phyloP scores from a whole-genome alignment of 352 stramenopile genomes.

The Pythium periplocum region DNA sequence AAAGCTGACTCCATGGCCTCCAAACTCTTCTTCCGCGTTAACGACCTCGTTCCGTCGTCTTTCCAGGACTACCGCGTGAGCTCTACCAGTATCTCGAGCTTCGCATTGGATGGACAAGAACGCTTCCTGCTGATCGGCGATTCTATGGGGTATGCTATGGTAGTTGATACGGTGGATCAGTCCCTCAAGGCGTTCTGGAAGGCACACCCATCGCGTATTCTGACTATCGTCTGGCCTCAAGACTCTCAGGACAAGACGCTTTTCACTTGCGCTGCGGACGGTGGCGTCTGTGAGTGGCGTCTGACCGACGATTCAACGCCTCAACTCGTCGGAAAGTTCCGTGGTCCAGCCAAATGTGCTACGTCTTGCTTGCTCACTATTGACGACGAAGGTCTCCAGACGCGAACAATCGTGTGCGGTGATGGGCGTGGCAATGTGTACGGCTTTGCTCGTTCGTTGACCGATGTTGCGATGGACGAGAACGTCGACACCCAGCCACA shows the following conservation, averaged over 20 bases:
- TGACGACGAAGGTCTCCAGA: conserved; percentile 20
- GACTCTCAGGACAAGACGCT: conserved; percentile 24
- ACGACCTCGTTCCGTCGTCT: neutral
- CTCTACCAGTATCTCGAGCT: conserved; percentile 13
- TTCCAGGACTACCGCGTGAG: neutral
- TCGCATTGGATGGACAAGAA: conserved; percentile 17
- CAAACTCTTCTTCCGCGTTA: neutral
- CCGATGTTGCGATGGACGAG: neutral
- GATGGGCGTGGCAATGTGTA: conserved; percentile 73
- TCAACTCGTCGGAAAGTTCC: conserved; percentile 42
- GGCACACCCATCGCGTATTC: conserved; percentile 47
- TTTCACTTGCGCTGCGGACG: conserved; percentile 55
- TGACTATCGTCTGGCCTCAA: conserved; percentile 71
- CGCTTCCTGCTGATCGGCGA: conserved; percentile 55
- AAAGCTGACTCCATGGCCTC: neutral
- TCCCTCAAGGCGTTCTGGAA: conserved; percentile 34
- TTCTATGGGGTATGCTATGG: conserved; percentile 32
- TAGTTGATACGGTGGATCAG: conserved; percentile 39
- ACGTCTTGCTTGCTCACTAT: conserved; percentile 44
- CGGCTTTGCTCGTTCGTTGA: conserved; percentile 39
- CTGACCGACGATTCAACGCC: conserved; percentile 7
- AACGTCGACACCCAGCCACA: conserved; percentile 9
- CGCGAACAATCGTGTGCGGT: conserved; percentile 57
- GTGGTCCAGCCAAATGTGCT: conserved; percentile 55
- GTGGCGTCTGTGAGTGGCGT: conserved; percentile 58